phyloP scores from a whole-genome alignment of 352 stramenopile species.

The Pythium brachiatum region DNA sequence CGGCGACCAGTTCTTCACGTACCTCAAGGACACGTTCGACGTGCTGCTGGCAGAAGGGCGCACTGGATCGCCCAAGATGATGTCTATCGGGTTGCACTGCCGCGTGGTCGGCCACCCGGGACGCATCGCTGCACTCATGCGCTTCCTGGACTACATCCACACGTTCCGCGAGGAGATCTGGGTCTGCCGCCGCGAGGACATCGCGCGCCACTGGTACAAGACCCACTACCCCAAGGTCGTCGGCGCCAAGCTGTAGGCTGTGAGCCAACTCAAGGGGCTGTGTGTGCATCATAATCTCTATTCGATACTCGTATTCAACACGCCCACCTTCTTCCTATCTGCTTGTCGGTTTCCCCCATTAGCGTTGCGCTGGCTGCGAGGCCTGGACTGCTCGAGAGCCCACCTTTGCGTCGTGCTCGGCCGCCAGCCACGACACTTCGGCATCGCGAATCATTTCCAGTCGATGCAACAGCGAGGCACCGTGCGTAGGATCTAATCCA shows the following conservation, averaged over 20 bases:
- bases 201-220: constrained; percentile 94
- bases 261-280: too few species aligned
- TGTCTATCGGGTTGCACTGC: constrained; percentile 94
- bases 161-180: constrained; percentile 88
- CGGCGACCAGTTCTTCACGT: constrained; percentile 91
- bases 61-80: constrained; percentile 91
- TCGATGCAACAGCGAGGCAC: constrained; percentile 54
- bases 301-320: constrained; percentile 1
- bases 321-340: neutral
- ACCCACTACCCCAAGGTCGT: constrained; percentile 62
- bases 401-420: constrained; percentile 44
- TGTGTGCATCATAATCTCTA: constrained; percentile 1
- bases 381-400: constrained; percentile 21
- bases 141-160: constrained; percentile 94
- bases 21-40: constrained; percentile 91
- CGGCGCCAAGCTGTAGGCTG: constrained; percentile 43
- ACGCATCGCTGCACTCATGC: constrained; percentile 84
- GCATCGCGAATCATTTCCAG: constrained; percentile 69
- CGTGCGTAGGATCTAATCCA: constrained; percentile 66
- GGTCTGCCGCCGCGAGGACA: constrained; percentile 92
- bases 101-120: constrained; percentile 88
- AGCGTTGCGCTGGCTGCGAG: constrained; percentile 3
- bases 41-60: constrained; percentile 89
- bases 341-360: neutral
- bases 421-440: constrained; percentile 64